Evolutionary conservation across 2,329 filamentous ascomycete species (phyloP), one percentile per base, ranked within the genome.

Genomic region (Phialophora expanda): DNA sequence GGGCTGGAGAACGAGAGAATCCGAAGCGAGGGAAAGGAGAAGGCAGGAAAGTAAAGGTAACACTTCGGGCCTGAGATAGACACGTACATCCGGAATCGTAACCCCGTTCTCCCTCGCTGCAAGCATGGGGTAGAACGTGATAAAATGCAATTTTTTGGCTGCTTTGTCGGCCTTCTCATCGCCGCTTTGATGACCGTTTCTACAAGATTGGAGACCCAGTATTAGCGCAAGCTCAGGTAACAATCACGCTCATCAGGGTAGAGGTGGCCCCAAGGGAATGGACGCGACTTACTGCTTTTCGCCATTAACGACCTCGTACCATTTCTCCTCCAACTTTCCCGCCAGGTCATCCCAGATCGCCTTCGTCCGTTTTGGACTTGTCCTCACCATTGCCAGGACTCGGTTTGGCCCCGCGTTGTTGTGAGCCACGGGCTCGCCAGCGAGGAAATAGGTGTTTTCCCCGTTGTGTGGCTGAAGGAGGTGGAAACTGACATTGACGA

Each of bases 401-500:
- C 61, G 57, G 32, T 67, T 66, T 12, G 62, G 60, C 4, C 61
- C 68, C 14, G 64, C 41, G 34, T 57, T 61, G 51, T 67, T 54
- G 38, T 64, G 66, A 17, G 61, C 30, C 26, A 61, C 60, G 26
- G 65, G 69, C 61, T 70, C 61, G 53, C 62, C 66, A 32, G 65
- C 61, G 11, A 68, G 65, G 64, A 62, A 66, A 54, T 70, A 69
- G 2, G 20, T 28, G 48, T 54, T 54, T n/a, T 38, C 48, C 20
- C 54, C 20, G 46, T 54, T 11, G 46, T 22, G 46, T 3, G 41
- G 41, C 30, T 48, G 38, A 38, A 14, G 14, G 57, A 38, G 48
- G 28, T 66, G 60, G 64, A 69, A 72, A 44, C 65, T 57, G 41
- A 71, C 63, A 32, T 72, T 69, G 56, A 72, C 70, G 61, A 71